Evolutionary conservation across 2,329 filamentous ascomycete species (phyloP), one percentile per base, ranked within the genome.

Genomic region (Dactylellina sp.): DNA sequence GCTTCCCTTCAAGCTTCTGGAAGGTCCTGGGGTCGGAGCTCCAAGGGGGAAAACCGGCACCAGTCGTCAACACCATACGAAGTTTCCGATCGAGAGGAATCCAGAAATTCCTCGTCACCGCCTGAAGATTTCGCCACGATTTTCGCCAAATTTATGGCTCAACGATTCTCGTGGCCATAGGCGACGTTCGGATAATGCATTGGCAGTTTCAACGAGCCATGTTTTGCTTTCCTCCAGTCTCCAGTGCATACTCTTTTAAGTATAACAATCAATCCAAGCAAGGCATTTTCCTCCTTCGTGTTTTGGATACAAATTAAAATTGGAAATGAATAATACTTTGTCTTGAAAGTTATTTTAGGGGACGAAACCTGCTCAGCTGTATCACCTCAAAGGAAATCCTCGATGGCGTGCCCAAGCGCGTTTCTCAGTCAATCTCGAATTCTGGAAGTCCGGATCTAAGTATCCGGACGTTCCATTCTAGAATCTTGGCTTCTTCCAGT

Each of bases 1-100:
- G 50, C 44, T 55, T 56, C 47, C 47, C 49, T 37, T 65, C 24
- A 42, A 65, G 61, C 56, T 74, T 74, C 61, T 66, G 61, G 70
- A 74, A 74, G 44, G 7, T 39, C 25, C 55, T 60, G 52, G 44
- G 18, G n/a, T 47, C 32, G 28, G 25, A 55, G 28, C 39, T 20
- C 47, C 40, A 37, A 46, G 40, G 49, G 2, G 28, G 32, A 56
- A 63, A 40, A 7, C 35, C 50, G 37, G 37, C 28, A 35, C 52
- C 56, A 22, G n/a, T 12, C 25, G 14, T 65, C 55, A 53, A 32
- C 55, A 57, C 70, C 49, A 65, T 39, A 20, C 52, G 53, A 35
- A 44, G 40, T 12, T 44, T 53, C 66, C 53, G 46, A 72, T 64
- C 40, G 16, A 52, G 20, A 46, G 24, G 53, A 24, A 32, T 32